These are phyloP conservation scores for Jatropha multifida DNA, from an alignment of 441 rosid genomes.

Conservation along the genomic window DNA sequence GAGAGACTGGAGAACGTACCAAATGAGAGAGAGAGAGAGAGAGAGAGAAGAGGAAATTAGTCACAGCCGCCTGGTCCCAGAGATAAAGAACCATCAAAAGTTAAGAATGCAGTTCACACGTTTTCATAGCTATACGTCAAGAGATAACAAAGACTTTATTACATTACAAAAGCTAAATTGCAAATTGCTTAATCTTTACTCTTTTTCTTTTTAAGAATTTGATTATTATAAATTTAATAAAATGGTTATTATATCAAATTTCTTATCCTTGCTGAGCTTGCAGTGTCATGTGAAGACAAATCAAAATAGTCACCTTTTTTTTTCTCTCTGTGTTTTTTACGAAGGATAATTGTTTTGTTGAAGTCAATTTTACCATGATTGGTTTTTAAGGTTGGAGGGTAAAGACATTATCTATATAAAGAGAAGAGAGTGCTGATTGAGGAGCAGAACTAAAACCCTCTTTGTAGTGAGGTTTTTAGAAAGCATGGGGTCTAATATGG, in stretches of 20 bases:
- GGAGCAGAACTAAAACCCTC: neutral
- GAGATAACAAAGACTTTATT: neutral
- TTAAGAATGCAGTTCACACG: neutral
- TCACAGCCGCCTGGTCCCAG: conserved; percentile 16
- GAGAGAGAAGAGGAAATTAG: neutral
- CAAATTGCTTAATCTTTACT: neutral
- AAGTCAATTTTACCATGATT: conserved; percentile 9
- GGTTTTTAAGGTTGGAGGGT: neutral
- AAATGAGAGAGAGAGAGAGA: neutral
- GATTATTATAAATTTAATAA: too few relatives aligned
- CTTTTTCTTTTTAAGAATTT: too few relatives aligned
- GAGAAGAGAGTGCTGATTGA: neutral
- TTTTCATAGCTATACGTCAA: neutral
- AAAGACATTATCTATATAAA: conserved; percentile 21
- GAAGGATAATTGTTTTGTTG: neutral
- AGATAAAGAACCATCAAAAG: neutral
- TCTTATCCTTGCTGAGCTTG: neutral
- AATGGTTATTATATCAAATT: too few relatives aligned
- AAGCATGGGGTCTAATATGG: conserved; percentile 23
- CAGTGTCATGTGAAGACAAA: neutral
- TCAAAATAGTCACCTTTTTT: neutral
- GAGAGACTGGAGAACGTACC: neutral
- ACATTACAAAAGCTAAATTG: neutral
- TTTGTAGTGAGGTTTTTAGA: neutral
- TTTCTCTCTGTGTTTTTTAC: neutral